Evolutionary conservation across 352 stramenopile species (phyloP).

Genomic region (Globisporangium okanoganense): DNA sequence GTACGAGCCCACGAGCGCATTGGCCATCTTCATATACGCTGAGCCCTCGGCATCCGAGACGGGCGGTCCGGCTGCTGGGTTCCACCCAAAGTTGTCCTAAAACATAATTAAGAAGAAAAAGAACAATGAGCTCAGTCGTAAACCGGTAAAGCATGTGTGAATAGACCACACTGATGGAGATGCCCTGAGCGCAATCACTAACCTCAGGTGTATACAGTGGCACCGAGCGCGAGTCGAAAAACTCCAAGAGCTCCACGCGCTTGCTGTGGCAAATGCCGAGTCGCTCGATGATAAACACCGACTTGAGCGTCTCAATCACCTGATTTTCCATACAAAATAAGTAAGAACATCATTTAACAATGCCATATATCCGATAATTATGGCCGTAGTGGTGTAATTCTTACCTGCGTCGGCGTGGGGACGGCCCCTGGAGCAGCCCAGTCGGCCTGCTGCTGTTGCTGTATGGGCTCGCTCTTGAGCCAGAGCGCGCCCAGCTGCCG

Average conservation of each 20-base stretch:
- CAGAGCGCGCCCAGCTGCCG: slow-evolving; percentile 50
- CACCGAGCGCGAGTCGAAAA: slow-evolving; percentile 41
- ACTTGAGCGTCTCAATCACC: slow-evolving; percentile 44
- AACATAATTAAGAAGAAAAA: slow-evolving; percentile 11
- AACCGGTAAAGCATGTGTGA: not conserved
- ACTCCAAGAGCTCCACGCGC: slow-evolving; percentile 62
- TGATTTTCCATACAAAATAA: not conserved
- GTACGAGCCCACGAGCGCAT: slow-evolving; percentile 65
- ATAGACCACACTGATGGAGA: not conserved
- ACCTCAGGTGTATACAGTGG: slow-evolving; percentile 49
- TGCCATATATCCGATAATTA: not conserved
- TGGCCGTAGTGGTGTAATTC: not conserved
- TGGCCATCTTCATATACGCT: slow-evolving; percentile 53
- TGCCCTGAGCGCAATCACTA: not conserved
- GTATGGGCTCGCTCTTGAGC: slow-evolving; percentile 33
- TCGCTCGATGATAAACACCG: slow-evolving; percentile 74
- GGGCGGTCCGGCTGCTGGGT: slow-evolving; percentile 42
- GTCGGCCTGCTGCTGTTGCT: slow-evolving; percentile 25
- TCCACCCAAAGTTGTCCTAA: slow-evolving; percentile 82
- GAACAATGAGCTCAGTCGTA: not conserved
- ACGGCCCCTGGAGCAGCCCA: slow-evolving; percentile 31
- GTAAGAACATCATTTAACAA: not conserved
- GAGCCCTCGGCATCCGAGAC: slow-evolving; percentile 36
- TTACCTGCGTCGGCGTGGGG: slow-evolving; percentile 45
- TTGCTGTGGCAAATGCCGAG: slow-evolving; percentile 58